Conservation (phyloP, 2,329 filamentous ascomycete genomes). For the Neocatenulostroma microsporum region DNA sequence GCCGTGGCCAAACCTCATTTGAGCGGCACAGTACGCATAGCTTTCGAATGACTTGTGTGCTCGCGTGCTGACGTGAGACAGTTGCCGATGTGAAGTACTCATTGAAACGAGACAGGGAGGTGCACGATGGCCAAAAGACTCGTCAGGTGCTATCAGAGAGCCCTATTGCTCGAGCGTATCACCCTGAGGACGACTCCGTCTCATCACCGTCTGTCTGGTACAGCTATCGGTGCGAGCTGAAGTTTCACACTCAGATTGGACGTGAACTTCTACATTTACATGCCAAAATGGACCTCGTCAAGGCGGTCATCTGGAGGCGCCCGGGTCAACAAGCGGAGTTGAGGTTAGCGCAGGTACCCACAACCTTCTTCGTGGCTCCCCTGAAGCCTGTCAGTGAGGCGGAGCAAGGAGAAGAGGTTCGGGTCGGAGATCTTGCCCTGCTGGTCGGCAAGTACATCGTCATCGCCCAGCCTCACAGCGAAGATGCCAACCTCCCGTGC, state of each 20-base stretch:
- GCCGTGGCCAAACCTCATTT: neutral
- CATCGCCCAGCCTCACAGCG: neutral
- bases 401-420: conserved; percentile 4
- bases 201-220: neutral
- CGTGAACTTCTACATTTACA: neutral
- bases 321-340: conserved; percentile 4
- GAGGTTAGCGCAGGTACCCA: neutral
- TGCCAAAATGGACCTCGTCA: conserved; percentile 3
- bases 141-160: neutral
- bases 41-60: too few species aligned
- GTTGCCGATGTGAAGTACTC: neutral
- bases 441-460: conserved; percentile 6
- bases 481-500: neutral
- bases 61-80: neutral
- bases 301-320: conserved; percentile 1
- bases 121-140: neutral
- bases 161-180: neutral
- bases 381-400: neutral
- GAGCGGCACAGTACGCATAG: neutral
- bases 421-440: conserved; percentile 2
- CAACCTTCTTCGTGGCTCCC: conserved; percentile 5
- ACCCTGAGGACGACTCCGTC: neutral
- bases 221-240: neutral
- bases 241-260: neutral
- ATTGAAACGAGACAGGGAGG: neutral